A percentile compares a stretch with the other conserved stretches of the same genome.
Evolutionary conservation across 2,329 filamentous ascomycete genomes (phyloP).

Genomic region (Pestalotiopsis sp.): DNA sequence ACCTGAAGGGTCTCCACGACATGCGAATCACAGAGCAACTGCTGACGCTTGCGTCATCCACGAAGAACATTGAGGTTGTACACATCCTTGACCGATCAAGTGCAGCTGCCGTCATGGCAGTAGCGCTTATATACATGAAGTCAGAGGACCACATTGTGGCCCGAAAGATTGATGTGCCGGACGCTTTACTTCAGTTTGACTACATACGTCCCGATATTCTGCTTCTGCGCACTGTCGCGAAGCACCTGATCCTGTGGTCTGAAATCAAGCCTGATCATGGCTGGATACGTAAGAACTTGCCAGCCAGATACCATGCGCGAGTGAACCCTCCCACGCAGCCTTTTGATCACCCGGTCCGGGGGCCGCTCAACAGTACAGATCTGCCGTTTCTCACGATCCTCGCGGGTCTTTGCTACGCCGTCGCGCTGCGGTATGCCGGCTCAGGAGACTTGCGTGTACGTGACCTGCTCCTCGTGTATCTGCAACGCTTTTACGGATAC

Average conservation of each 20-base stretch:
- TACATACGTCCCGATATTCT: conserved; percentile 94
- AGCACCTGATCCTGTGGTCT: conserved; percentile 92
- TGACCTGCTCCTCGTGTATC: conserved; percentile 79
- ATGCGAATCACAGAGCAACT: conserved; percentile 92
- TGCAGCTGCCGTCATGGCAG: conserved; percentile 87
- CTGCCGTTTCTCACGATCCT: conserved; percentile 93
- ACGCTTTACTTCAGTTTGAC: conserved; percentile 89
- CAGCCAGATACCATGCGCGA: conserved; percentile 65
- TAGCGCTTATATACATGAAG: conserved; percentile 96
- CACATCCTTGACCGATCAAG: conserved; percentile 93
- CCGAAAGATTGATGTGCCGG: conserved; percentile 89
- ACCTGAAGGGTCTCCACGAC: conserved; percentile 86
- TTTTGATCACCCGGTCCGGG: conserved; percentile 34
- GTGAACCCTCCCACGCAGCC: conserved; percentile 60
- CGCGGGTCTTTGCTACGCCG: conserved; percentile 82
- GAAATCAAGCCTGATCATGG: conserved; percentile 71
- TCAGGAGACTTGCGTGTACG: conserved; percentile 72
- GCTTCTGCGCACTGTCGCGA: conserved; percentile 84
- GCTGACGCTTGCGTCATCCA: conserved; percentile 81
- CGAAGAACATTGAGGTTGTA: conserved; percentile 88
- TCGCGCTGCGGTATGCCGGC: conserved; percentile 75
- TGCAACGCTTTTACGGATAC: conserved; percentile 85
- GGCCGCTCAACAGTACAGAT: conserved; percentile 72
- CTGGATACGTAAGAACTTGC: conserved; percentile 79
- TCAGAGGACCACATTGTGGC: conserved; percentile 86